Conservation (phyloP, 495 filamentous ascomycete genomes). For the Pseudoneurospora amorphoporcata region DNA sequence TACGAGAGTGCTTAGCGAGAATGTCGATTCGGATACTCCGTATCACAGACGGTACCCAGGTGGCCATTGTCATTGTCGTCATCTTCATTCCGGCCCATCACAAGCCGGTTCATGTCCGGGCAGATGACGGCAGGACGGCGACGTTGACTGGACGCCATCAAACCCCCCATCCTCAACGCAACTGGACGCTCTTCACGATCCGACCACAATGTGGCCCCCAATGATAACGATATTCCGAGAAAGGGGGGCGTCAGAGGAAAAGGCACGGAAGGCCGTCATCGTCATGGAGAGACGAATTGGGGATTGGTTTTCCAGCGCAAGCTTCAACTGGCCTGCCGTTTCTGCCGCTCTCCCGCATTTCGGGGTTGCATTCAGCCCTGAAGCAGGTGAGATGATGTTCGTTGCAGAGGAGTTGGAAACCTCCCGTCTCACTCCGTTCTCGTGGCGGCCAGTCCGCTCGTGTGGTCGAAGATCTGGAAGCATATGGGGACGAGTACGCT, state of each 20-base stretch:
- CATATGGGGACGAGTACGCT: neutral
- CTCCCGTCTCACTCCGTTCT: neutral
- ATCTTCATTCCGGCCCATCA: neutral
- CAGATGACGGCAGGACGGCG: neutral
- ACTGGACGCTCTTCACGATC: neutral
- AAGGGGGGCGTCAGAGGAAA: neutral
- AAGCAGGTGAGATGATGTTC: neutral
- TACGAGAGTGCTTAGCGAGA: neutral
- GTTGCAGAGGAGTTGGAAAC: neutral
- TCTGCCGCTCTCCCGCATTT: neutral
- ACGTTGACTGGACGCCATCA: neutral
- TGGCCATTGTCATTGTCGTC: neutral
- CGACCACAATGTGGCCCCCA: neutral
- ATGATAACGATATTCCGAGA: neutral
- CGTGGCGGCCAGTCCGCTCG: neutral
- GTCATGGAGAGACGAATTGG: neutral
- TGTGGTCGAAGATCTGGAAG: neutral
- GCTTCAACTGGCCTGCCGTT: neutral
- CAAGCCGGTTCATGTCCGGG: neutral
- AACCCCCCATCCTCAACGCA: neutral
- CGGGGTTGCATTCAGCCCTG: neutral
- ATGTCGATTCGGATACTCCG: neutral
- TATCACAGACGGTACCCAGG: neutral
- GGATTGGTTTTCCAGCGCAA: neutral
- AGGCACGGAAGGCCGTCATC: neutral